Conservation (phyloP, 2,329 filamentous ascomycete species). For the Talaromyces funiculosus region DNA sequence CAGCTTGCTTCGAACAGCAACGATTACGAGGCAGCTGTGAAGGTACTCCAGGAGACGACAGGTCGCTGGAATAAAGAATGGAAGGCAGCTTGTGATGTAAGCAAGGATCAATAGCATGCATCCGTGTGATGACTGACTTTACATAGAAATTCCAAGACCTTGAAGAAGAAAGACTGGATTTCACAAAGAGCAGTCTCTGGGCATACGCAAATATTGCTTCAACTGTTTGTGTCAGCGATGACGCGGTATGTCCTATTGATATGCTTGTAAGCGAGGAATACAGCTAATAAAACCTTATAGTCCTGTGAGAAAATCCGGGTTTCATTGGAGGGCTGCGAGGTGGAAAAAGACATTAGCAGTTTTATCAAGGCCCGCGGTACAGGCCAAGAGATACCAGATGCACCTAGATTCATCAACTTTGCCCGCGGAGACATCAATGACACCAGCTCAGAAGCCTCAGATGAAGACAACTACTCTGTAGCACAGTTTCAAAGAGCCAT, state of each 20-base stretch:
- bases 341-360: slow-evolving; percentile 83
- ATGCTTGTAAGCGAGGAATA: neutral
- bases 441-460: slow-evolving; percentile 72
- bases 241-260: slow-evolving; percentile 54
- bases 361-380: slow-evolving; percentile 90
- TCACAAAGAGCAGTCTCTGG: slow-evolving; percentile 96
- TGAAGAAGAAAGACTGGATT: slow-evolving; percentile 94
- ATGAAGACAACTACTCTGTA: slow-evolving; percentile 89
- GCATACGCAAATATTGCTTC: slow-evolving; percentile 96
- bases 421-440: slow-evolving; percentile 72
- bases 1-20: slow-evolving; percentile 84
- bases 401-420: slow-evolving; percentile 98
- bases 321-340: slow-evolving; percentile 89
- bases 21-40: slow-evolving; percentile 90
- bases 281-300: slow-evolving; percentile 24
- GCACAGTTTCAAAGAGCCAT: slow-evolving; percentile 93
- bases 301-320: slow-evolving; percentile 95
- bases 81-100: slow-evolving; percentile 82
- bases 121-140: slow-evolving; percentile 19
- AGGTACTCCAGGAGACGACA: slow-evolving; percentile 90
- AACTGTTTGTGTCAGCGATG: slow-evolving; percentile 95
- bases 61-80: slow-evolving; percentile 95
- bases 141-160: slow-evolving; percentile 91
- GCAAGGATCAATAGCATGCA: neutral
- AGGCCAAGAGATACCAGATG: slow-evolving; percentile 93